Evolutionary conservation across 2,329 filamentous ascomycete genomes (phyloP).

Genomic region (Furcasterigmium furcatum): DNA sequence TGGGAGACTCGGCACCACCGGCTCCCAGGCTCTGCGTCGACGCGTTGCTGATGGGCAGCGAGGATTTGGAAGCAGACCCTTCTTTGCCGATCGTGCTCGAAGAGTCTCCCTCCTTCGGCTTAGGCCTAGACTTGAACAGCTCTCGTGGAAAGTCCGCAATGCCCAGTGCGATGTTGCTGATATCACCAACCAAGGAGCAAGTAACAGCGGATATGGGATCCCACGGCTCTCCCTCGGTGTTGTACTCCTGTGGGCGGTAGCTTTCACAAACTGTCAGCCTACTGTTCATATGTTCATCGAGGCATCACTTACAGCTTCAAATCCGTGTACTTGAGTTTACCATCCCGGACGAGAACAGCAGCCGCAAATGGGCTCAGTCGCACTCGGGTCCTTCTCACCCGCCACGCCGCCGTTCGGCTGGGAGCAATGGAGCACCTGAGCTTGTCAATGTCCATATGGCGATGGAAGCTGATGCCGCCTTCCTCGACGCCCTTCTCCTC

Average conservation of each 20-base stretch:
- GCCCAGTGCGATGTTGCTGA: slow-evolving; percentile 77
- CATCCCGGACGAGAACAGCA: slow-evolving; percentile 62
- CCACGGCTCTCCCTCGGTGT: slow-evolving; percentile 73
- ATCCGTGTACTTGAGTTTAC: slow-evolving; percentile 64
- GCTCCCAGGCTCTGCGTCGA: neutral
- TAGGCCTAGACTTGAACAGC: slow-evolving; percentile 41
- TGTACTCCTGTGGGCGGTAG: slow-evolving; percentile 60
- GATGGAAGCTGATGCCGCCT: slow-evolving; percentile 67
- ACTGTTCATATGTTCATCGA: too few species aligned
- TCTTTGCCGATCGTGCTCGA: neutral
- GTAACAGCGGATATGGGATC: slow-evolving; percentile 78
- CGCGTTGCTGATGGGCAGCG: neutral
- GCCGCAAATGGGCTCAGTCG: slow-evolving; percentile 71
- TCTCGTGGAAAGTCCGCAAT: slow-evolving; percentile 69
- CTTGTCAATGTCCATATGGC: slow-evolving; percentile 63
- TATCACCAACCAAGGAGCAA: slow-evolving; percentile 76
- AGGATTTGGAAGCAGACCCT: neutral
- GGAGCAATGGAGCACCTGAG: slow-evolving; percentile 69
- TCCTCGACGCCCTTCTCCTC: slow-evolving; percentile 62
- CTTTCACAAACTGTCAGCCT: slow-evolving; percentile 22
- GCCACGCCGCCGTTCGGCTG: slow-evolving; percentile 69
- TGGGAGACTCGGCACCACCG: too few species aligned
- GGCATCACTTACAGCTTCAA: slow-evolving; percentile 61
- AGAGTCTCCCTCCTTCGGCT: slow-evolving; percentile 10
- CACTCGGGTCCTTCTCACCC: slow-evolving; percentile 64